Evolutionary conservation across 371 early-diverging fungal genomes (phyloP).

Genomic region (Umbelopsis sp.): DNA sequence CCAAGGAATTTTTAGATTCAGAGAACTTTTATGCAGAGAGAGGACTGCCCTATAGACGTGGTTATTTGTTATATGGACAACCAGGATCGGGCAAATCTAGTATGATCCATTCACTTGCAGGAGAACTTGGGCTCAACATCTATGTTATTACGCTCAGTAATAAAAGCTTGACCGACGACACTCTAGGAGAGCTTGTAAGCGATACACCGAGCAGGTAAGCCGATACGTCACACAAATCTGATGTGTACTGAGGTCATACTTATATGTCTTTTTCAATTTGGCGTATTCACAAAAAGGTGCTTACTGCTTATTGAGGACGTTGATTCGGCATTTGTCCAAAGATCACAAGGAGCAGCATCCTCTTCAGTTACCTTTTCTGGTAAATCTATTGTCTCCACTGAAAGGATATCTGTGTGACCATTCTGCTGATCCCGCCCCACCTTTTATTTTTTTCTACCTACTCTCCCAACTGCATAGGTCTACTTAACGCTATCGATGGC

Average conservation of each 20-base stretch:
- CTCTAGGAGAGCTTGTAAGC: slow-evolving; percentile 83
- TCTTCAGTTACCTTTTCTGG: slow-evolving; percentile 61
- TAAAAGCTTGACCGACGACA: slow-evolving; percentile 89
- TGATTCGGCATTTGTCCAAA: slow-evolving; percentile 93
- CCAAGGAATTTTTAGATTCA: slow-evolving; percentile 73
- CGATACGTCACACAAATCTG: neutral
- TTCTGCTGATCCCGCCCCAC: slow-evolving; percentile 31
- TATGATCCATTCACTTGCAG: slow-evolving; percentile 96
- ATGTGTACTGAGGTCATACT: neutral
- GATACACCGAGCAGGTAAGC: slow-evolving; percentile 78
- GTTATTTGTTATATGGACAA: slow-evolving; percentile 71
- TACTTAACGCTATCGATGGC: slow-evolving; percentile 88
- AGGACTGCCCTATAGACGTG: slow-evolving; percentile 92
- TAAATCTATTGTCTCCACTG: slow-evolving; percentile 28
- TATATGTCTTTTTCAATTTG: neutral
- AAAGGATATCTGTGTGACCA: neutral
- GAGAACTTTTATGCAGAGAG: slow-evolving; percentile 89
- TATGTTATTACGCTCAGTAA: slow-evolving; percentile 91
- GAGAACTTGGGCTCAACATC: slow-evolving; percentile 91
- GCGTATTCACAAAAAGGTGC: slow-evolving; percentile 52
- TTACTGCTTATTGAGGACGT: slow-evolving; percentile 96
- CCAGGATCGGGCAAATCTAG: slow-evolving; percentile 89
- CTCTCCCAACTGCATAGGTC: slow-evolving; percentile 31
- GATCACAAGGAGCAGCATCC: slow-evolving; percentile 37
- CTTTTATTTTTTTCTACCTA: neutral